Percentiles rank a stretch among this genome's conserved stretches.
These are phyloP conservation scores for Ceratonia siliqua DNA, from an alignment of 306 rosid genomes.

Conservation along the genomic window DNA sequence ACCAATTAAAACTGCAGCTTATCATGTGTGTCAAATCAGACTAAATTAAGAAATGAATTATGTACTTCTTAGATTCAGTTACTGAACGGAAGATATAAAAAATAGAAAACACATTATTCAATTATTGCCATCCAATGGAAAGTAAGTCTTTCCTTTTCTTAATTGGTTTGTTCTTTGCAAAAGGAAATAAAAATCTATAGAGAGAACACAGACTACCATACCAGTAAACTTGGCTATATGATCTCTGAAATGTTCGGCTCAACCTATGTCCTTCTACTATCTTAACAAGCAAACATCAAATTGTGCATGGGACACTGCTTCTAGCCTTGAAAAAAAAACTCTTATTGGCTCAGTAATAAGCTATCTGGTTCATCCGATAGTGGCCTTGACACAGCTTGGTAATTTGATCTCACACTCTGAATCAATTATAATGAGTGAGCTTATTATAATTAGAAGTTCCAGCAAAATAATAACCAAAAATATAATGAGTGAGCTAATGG, in stretches of 20 bases:
- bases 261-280: not conserved
- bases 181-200: not conserved
- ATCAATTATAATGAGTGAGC: slow-evolving; percentile 16
- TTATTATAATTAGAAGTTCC: too few species aligned
- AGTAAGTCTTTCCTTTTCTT: not conserved
- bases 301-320: not conserved
- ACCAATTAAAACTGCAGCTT: not conserved
- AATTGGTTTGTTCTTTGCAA: not conserved
- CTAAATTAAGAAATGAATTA: not conserved
- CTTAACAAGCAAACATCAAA: slow-evolving; percentile 2
- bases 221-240: slow-evolving; percentile 25
- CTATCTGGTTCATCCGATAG: slow-evolving; percentile 42
- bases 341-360: slow-evolving; percentile 36
- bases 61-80: slow-evolving; percentile 1
- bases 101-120: not conserved
- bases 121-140: not conserved
- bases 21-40: not conserved
- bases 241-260: slow-evolving; percentile 15
- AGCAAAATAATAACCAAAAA: slow-evolving; percentile 5
- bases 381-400: slow-evolving; percentile 51
- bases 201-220: not conserved
- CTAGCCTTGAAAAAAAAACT: slow-evolving; percentile 10
- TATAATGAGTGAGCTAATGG: not conserved
- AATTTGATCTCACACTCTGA: slow-evolving; percentile 81
- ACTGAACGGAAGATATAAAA: not conserved